These are phyloP conservation scores for Diatrype stigma DNA, from an alignment of 2,329 filamentous ascomycete species.

Conservation along the genomic window DNA sequence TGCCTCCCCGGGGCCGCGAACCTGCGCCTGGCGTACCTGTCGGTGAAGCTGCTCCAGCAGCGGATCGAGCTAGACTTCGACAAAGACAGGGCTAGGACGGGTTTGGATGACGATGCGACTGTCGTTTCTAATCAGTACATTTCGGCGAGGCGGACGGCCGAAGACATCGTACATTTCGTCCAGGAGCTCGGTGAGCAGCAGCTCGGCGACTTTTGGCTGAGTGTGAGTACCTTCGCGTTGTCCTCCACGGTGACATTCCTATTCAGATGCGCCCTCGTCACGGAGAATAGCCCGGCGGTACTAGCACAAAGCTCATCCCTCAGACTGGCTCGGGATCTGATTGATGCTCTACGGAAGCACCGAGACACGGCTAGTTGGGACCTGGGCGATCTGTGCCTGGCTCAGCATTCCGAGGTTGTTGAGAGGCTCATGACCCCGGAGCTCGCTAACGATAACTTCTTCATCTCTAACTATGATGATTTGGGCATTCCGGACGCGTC, in stretches of 20 bases:
- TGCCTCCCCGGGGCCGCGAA: slow-evolving; percentile 44
- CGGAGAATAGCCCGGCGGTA: slow-evolving; percentile 31
- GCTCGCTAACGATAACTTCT: neutral
- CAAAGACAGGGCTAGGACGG: slow-evolving; percentile 25
- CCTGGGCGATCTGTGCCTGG: slow-evolving; percentile 45
- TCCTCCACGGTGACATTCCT: slow-evolving; percentile 47
- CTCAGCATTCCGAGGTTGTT: slow-evolving; percentile 42
- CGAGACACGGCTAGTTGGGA: slow-evolving; percentile 42
- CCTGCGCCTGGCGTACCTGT: slow-evolving; percentile 47
- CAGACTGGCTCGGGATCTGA: slow-evolving; percentile 38
- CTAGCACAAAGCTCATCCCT: slow-evolving; percentile 36
- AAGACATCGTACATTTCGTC: slow-evolving; percentile 45
- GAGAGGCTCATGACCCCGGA: slow-evolving; percentile 35
- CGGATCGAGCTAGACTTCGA: slow-evolving; percentile 42
- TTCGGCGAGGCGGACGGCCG: slow-evolving; percentile 39
- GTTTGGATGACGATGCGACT: slow-evolving; percentile 8
- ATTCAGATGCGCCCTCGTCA: slow-evolving; percentile 43
- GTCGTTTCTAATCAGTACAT: slow-evolving; percentile 31
- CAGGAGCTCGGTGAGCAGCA: slow-evolving; percentile 41
- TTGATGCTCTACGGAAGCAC: slow-evolving; percentile 35
- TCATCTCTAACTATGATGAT: slow-evolving; percentile 1
- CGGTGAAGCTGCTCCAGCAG: slow-evolving; percentile 41
- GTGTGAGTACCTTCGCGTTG: slow-evolving; percentile 43
- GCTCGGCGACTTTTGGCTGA: slow-evolving; percentile 47
- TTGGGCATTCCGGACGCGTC: slow-evolving; percentile 8